Percentiles rank a stretch among this genome's conserved stretches.
These are phyloP conservation scores for Talaromyces marneffei DNA, from an alignment of 2,329 filamentous ascomycete genomes.

Conservation along the genomic window DNA sequence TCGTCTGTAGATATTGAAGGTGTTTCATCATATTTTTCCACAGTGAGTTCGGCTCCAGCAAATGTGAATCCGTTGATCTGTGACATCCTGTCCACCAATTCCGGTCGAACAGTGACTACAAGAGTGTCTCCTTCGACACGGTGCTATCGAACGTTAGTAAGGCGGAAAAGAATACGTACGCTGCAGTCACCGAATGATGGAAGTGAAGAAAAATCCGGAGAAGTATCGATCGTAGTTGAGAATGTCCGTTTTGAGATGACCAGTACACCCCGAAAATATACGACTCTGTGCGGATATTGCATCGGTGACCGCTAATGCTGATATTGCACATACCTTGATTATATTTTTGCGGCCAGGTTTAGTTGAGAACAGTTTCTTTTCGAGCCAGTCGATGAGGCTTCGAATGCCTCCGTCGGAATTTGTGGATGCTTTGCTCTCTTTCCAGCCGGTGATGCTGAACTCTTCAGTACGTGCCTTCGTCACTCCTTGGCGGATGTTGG, in stretches of 20 bases:
- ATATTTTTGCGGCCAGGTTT: constrained; percentile 57
- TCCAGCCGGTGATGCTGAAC: constrained; percentile 55
- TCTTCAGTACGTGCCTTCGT: constrained; percentile 28
- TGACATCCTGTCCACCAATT: constrained; percentile 58
- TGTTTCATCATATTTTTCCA: constrained; percentile 44
- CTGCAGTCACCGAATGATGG: constrained; percentile 35
- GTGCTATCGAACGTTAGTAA: constrained; percentile 68
- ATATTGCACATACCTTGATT: constrained; percentile 66
- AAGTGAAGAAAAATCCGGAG: constrained; percentile 25
- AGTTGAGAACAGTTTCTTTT: constrained; percentile 59
- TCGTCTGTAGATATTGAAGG: constrained; percentile 45
- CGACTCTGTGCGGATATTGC: constrained; percentile 14
- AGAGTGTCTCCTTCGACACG: constrained; percentile 63
- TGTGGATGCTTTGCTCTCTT: constrained; percentile 60
- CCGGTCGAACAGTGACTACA: constrained; percentile 60
- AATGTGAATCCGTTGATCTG: constrained; percentile 65
- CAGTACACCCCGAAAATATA: constrained; percentile 24
- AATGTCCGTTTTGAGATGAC: constrained; percentile 40
- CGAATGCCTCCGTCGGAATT: constrained; percentile 63
- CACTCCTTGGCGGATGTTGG: constrained; percentile 35
- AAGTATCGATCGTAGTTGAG: constrained; percentile 39
- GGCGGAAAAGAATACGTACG: constrained; percentile 44
- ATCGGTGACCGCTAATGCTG: constrained; percentile 38
- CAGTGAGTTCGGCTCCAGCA: constrained; percentile 56
- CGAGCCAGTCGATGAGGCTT: constrained; percentile 61